Evolutionary conservation across 2,329 filamentous ascomycete genomes (phyloP).

Genomic region (Ophiocordyceps camponoti-saundersi): DNA sequence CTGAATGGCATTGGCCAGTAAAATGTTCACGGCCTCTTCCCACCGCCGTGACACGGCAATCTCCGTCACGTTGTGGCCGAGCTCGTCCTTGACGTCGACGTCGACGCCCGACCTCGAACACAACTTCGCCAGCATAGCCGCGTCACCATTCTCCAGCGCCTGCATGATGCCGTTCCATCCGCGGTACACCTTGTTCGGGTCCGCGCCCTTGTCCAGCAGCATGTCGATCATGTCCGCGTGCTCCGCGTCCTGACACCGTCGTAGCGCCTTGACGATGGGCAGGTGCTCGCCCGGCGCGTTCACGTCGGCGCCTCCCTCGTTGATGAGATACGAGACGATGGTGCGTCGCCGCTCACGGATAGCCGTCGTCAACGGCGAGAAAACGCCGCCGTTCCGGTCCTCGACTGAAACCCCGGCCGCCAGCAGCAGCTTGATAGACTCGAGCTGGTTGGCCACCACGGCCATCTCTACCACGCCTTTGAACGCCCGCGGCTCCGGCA

Average conservation of each 20-base stretch:
- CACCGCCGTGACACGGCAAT: constrained; percentile 40
- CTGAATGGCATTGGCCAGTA: constrained; percentile 19
- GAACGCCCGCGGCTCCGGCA: constrained; percentile 41
- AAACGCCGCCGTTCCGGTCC: constrained; percentile 57
- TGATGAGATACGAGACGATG: constrained; percentile 44
- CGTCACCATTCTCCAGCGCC: constrained; percentile 46
- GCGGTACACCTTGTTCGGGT: constrained; percentile 51
- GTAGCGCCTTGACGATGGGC: constrained; percentile 52
- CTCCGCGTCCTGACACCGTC: constrained; percentile 34
- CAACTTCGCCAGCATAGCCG: constrained; percentile 33
- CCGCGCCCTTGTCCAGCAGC: constrained; percentile 44
- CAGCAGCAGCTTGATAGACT: constrained; percentile 48
- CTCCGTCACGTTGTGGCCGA: constrained; percentile 35
- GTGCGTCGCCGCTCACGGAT: constrained; percentile 45
- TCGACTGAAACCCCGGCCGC: constrained; percentile 49
- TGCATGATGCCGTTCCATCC: constrained; percentile 51
- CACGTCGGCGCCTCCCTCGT: constrained; percentile 43
- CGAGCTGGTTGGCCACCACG: constrained; percentile 47
- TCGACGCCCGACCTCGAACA: constrained; percentile 31
- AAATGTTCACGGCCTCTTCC: constrained; percentile 35
- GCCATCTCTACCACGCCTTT: constrained; percentile 53
- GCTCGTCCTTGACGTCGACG: constrained; percentile 33
- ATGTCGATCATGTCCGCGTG: constrained; percentile 45
- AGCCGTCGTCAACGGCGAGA: constrained; percentile 50
- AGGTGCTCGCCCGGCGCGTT: constrained; percentile 55